phyloP scores from a whole-genome alignment of 1,139 yeast genomes.

The Debaryomycetaceae sp. region DNA sequence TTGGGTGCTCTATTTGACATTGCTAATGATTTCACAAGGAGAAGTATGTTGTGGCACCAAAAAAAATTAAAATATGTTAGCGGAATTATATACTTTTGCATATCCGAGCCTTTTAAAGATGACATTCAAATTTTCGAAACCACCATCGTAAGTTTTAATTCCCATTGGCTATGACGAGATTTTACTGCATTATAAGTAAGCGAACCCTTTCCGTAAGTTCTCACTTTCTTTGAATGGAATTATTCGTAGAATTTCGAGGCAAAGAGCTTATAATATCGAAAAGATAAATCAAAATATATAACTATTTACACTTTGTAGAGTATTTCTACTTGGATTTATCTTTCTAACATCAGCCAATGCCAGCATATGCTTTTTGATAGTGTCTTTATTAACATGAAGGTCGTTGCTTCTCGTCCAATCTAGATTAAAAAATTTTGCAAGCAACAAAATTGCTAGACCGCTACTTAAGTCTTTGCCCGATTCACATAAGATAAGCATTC shows the following conservation, averaged over 20 bases:
- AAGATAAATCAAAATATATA: slow-evolving; percentile 17
- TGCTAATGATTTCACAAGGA: too few relatives aligned
- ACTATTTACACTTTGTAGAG: slow-evolving; percentile 63
- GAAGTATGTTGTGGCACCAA: too few relatives aligned
- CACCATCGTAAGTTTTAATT: too few relatives aligned
- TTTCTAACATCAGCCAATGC: slow-evolving; percentile 41
- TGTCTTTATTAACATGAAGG: slow-evolving; percentile 42
- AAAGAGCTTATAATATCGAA: too few relatives aligned
- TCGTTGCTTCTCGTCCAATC: slow-evolving; percentile 30
- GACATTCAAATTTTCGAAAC: too few relatives aligned
- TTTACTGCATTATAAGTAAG: too few relatives aligned
- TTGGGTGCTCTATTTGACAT: slow-evolving; percentile 5
- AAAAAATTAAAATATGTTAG: too few relatives aligned
- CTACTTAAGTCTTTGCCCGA: slow-evolving; percentile 65
- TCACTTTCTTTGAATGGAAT: too few relatives aligned
- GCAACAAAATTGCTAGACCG: slow-evolving; percentile 53
- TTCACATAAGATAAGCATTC: slow-evolving; percentile 52
- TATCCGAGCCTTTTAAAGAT: not conserved
- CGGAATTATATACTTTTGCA: not conserved
- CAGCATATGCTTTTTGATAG: slow-evolving; percentile 57
- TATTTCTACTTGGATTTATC: slow-evolving; percentile 74
- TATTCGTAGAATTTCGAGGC: too few relatives aligned
- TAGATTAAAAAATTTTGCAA: slow-evolving; percentile 44
- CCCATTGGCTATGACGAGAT: too few relatives aligned
- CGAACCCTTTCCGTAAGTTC: too few relatives aligned